Evolutionary conservation across 768 basidiomycete species (phyloP).

Genomic region (Boletus edulis): DNA sequence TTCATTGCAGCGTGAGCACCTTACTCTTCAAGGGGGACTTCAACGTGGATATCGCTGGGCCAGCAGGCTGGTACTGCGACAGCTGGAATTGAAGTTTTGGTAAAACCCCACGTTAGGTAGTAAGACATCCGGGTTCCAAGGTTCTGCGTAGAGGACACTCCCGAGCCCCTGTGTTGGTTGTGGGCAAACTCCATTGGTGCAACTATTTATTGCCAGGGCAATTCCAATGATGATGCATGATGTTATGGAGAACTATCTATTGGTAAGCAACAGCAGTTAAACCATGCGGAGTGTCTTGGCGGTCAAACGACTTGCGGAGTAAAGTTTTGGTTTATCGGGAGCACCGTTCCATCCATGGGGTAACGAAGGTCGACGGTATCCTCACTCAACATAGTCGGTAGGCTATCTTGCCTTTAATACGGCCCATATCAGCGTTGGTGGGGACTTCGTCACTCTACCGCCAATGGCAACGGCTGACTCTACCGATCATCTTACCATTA

Average conservation of each 20-base stretch:
- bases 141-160: constrained; percentile 19
- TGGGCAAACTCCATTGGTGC: constrained; percentile 17
- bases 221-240: constrained; percentile 20
- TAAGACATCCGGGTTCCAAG: constrained; percentile 8
- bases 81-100: constrained; percentile 18
- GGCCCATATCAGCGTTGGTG: too few species aligned
- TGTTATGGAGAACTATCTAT: constrained; percentile 11
- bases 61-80: constrained; percentile 10
- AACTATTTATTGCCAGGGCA: constrained; percentile 16
- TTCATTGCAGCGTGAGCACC: too few species aligned
- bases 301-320: constrained; percentile 18
- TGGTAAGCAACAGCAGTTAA: neutral
- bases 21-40: too few species aligned
- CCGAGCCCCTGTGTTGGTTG: constrained; percentile 12
- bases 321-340: constrained; percentile 8
- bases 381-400: neutral
- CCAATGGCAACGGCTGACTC: neutral
- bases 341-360: too few species aligned
- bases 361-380: too few species aligned
- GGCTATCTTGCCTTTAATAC: neutral
- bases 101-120: constrained; percentile 12
- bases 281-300: neutral
- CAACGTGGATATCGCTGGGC: constrained; percentile 16
- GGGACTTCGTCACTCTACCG: neutral
- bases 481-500: neutral